Conservation (phyloP, 371 early-diverging fungal genomes). For the Apophysomyces sp. region DNA sequence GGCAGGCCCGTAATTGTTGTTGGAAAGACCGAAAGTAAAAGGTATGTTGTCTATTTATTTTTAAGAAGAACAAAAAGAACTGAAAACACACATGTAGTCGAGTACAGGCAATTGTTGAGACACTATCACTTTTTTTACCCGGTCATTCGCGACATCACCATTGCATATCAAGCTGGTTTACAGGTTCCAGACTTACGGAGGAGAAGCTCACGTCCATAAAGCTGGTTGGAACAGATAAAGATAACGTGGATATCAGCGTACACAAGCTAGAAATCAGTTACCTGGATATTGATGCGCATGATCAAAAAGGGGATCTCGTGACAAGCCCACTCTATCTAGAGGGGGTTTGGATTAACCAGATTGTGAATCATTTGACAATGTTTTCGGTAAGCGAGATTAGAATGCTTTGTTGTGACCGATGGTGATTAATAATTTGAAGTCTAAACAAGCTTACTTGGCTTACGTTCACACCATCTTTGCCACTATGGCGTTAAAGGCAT, state of each 20-base stretch:
- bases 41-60: conserved; percentile 7
- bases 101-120: conserved; percentile 31
- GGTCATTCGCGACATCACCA: conserved; percentile 25
- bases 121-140: conserved; percentile 40
- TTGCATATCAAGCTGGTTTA: conserved; percentile 33
- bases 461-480: conserved; percentile 42
- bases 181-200: conserved; percentile 21
- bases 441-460: conserved; percentile 33
- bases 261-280: conserved; percentile 37
- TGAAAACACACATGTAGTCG: conserved; percentile 9
- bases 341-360: conserved; percentile 45
- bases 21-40: conserved; percentile 23
- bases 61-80: neutral
- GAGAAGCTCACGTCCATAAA: conserved; percentile 25
- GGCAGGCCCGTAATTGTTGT: conserved; percentile 41
- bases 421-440: conserved; percentile 7
- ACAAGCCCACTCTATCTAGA: conserved; percentile 46
- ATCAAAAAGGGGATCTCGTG: conserved; percentile 22
- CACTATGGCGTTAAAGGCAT: conserved; percentile 40
- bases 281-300: conserved; percentile 28
- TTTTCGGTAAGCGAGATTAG: conserved; percentile 29
- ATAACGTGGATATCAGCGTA: conserved; percentile 34
- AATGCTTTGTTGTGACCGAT: neutral
- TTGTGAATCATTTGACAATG: conserved; percentile 20
- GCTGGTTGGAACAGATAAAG: conserved; percentile 29